Evolutionary conservation across 352 stramenopile genomes (phyloP).

Genomic region (Phytophthora cryptogea): DNA sequence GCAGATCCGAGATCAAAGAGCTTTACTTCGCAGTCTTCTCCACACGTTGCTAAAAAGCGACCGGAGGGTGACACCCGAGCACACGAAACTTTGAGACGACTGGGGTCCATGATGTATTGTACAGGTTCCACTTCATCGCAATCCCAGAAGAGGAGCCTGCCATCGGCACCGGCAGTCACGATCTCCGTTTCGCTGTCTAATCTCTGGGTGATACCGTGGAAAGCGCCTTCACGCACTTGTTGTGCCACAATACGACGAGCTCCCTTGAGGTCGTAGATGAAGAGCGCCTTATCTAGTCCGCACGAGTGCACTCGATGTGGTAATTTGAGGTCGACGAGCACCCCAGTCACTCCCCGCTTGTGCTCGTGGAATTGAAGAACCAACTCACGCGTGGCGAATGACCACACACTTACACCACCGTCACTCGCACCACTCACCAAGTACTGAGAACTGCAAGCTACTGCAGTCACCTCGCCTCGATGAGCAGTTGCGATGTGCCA

Average conservation of each 20-base stretch:
- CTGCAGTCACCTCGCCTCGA: conserved; percentile 78
- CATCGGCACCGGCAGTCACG: conserved; percentile 83
- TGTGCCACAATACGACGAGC: conserved; percentile 84
- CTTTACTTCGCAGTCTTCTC: conserved; percentile 86
- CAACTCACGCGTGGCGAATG: conserved; percentile 78
- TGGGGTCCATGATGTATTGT: conserved; percentile 47
- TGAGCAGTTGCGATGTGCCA: conserved; percentile 91
- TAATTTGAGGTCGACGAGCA: conserved; percentile 78
- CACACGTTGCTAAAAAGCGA: conserved; percentile 76
- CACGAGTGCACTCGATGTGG: conserved; percentile 89
- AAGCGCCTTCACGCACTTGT: conserved; percentile 75
- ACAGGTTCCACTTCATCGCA: conserved; percentile 88
- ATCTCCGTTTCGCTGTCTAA: conserved; percentile 92
- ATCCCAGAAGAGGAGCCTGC: conserved; percentile 90
- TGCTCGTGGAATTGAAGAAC: conserved; percentile 93
- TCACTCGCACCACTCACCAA: conserved; percentile 85
- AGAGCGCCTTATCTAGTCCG: conserved; percentile 83
- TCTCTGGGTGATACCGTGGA: conserved; percentile 86
- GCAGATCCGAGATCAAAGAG: conserved; percentile 62
- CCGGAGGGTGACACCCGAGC: conserved; percentile 69
- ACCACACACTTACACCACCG: conserved; percentile 91
- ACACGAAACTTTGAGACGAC: conserved; percentile 44
- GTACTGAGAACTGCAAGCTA: conserved; percentile 67
- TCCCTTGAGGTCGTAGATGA: conserved; percentile 92
- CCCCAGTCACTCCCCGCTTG: conserved; percentile 75